These are phyloP conservation scores for Penicillium rolfsii DNA, from an alignment of 2,329 filamentous ascomycete genomes.

Conservation along the genomic window DNA sequence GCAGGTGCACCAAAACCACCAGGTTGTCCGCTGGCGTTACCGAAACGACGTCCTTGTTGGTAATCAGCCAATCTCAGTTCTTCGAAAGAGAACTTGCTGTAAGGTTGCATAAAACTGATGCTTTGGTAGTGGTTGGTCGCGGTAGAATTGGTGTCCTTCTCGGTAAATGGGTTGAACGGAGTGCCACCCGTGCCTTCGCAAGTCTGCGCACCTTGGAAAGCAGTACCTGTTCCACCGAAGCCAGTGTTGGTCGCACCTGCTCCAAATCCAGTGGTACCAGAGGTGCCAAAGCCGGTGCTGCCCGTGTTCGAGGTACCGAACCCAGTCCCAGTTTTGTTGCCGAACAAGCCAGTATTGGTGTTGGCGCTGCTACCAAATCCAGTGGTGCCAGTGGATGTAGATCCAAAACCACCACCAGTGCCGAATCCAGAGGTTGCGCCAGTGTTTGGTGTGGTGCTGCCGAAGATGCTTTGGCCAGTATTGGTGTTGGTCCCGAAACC, in stretches of 20 bases:
- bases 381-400: constrained; percentile 12
- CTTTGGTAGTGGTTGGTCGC: constrained; percentile 53
- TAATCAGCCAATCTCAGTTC: constrained; percentile 84
- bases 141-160: constrained; percentile 48
- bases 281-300: constrained; percentile 33
- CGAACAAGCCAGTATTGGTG: constrained; percentile 47
- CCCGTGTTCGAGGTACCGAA: constrained; percentile 27
- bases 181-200: constrained; percentile 52
- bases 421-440: constrained; percentile 28
- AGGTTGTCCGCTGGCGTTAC: constrained; percentile 76
- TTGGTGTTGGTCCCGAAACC: constrained; percentile 39
- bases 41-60: constrained; percentile 78
- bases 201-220: constrained; percentile 45
- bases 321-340: constrained; percentile 27
- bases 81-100: constrained; percentile 86
- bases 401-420: constrained; percentile 34
- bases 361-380: constrained; percentile 32
- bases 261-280: constrained; percentile 31
- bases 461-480: constrained; percentile 40
- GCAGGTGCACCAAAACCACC: constrained; percentile 78
- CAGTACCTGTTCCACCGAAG: constrained; percentile 48
- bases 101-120: constrained; percentile 53
- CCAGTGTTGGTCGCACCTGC: constrained; percentile 27
- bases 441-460: constrained; percentile 20
- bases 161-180: constrained; percentile 49